Evolutionary conservation across 345 rosid genomes (phyloP).

Genomic region (Isatis tinctoria): DNA sequence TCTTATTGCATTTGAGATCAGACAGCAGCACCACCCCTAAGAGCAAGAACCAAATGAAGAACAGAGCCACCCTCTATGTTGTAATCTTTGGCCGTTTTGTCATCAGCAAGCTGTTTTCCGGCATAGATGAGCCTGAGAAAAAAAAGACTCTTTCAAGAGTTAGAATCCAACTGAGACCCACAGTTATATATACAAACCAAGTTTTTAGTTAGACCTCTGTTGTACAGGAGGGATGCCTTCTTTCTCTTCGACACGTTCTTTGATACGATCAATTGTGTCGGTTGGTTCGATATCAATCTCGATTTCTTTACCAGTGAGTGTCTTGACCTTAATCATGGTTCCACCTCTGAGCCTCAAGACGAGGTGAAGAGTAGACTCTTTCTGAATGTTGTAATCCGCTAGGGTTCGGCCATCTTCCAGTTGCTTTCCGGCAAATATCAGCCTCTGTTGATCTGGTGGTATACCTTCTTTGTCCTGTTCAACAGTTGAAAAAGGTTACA

Average conservation of each 20-base stretch:
- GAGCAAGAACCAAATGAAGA: constrained; percentile 96
- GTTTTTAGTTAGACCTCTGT: constrained; percentile 46
- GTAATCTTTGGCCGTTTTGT: constrained; percentile 87
- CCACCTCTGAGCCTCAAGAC: constrained; percentile 96
- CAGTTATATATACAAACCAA: background rate
- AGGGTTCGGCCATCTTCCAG: constrained; percentile 93
- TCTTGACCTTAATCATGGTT: constrained; percentile 95
- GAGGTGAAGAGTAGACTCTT: constrained; percentile 91
- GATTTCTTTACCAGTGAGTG: constrained; percentile 91
- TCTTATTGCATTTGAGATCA: constrained; percentile 6
- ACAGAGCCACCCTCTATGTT: constrained; percentile 97
- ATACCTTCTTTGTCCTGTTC: constrained; percentile 94
- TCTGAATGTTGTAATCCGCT: constrained; percentile 87
- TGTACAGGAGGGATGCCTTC: constrained; percentile 99
- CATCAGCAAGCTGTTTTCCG: constrained; percentile 95
- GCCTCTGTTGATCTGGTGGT: constrained; percentile 90
- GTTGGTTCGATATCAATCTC: constrained; percentile 94
- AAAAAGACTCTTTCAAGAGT: too few species aligned
- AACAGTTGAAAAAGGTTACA: background rate
- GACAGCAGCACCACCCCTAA: constrained; percentile 64
- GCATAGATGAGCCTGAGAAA: constrained; percentile 80
- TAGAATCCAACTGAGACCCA: background rate
- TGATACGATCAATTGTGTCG: constrained; percentile 89
- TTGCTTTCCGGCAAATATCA: constrained; percentile 94
- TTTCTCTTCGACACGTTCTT: constrained; percentile 94